These are phyloP conservation scores for Jimgerdemannia lactiflua DNA, from an alignment of 192 early-diverging fungal species.

Conservation along the genomic window DNA sequence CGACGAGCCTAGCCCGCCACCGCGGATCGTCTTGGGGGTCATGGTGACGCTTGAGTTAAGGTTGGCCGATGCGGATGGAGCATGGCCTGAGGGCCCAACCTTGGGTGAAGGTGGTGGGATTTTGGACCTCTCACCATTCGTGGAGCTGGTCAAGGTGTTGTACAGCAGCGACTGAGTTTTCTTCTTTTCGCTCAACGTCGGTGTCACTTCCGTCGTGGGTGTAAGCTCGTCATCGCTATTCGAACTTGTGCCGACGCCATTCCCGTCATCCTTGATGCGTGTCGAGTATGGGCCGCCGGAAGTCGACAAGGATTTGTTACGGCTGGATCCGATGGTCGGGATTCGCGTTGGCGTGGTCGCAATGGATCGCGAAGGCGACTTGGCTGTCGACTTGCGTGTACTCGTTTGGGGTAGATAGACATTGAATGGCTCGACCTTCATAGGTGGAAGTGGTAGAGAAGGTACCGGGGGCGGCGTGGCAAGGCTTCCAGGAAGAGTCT, in stretches of 20 bases:
- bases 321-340: neutral
- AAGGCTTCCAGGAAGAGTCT: constrained; percentile 28
- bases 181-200: neutral
- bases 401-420: constrained; percentile 2
- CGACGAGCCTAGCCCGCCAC: constrained; percentile 7
- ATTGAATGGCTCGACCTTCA: constrained; percentile 12
- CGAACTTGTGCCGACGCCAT: neutral
- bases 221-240: neutral
- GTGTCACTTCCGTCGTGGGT: neutral
- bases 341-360: constrained; percentile 2
- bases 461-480: constrained; percentile 17
- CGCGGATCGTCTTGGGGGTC: constrained; percentile 15
- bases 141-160: neutral
- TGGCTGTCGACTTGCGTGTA: constrained; percentile 10
- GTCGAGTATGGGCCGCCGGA: neutral
- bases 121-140: neutral
- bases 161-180: neutral
- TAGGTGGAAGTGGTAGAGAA: constrained; percentile 12
- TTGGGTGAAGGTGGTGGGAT: neutral
- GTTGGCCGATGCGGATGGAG: neutral
- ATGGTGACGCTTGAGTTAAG: neutral
- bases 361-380: neutral
- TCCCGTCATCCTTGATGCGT: neutral
- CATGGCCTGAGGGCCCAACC: neutral
- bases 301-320: neutral